These are phyloP conservation scores for Fonsecaea monophora DNA, from an alignment of 2,329 filamentous ascomycete species.

Conservation along the genomic window DNA sequence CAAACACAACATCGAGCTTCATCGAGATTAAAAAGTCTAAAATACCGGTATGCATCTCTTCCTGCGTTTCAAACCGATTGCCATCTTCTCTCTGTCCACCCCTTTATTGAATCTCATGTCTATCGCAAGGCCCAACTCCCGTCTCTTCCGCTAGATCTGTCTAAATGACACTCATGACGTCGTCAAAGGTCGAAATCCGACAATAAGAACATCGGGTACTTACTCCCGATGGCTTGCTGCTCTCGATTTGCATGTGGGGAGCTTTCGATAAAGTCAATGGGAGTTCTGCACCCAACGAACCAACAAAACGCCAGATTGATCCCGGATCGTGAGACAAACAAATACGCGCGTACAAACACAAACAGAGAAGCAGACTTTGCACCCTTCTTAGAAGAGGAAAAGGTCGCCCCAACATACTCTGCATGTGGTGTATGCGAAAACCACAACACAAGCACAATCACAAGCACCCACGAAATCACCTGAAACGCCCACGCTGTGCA, in stretches of 20 bases:
- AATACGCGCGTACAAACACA: too few species aligned
- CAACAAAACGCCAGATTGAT: neutral
- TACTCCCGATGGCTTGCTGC: neutral
- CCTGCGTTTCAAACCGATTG: too few species aligned
- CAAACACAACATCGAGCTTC: too few species aligned
- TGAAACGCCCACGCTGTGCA: constrained; percentile 6
- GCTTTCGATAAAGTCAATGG: neutral
- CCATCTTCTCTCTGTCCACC: neutral
- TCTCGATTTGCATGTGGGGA: neutral
- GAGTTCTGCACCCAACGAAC: neutral
- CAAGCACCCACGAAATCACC: neutral
- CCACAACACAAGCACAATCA: neutral
- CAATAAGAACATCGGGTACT: neutral
- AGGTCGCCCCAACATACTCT: neutral
- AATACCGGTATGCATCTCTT: neutral
- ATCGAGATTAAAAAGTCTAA: neutral
- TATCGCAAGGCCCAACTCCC: neutral
- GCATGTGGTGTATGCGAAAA: neutral
- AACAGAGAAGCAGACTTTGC: neutral
- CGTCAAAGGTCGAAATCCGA: neutral
- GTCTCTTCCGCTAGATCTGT: constrained; percentile 6
- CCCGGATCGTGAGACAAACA: neutral
- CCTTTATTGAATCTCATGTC: neutral
- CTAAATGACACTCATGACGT: neutral
- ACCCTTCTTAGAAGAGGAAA: neutral